Evolutionary conservation across 2,329 filamentous ascomycete genomes (phyloP).

Genomic region (Exophiala bonariae): DNA sequence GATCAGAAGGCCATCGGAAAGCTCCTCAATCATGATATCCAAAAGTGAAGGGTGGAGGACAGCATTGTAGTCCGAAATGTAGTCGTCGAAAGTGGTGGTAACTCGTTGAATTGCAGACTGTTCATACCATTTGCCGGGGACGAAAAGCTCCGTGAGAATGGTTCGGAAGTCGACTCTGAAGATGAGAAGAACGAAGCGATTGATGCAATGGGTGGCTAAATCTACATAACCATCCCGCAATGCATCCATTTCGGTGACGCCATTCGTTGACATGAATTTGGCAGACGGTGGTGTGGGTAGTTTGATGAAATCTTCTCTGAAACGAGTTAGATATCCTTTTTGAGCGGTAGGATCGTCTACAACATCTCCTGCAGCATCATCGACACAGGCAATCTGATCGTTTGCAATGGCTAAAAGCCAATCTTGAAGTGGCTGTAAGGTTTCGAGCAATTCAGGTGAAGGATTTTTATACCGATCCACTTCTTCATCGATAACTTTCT

Average conservation of each 20-base stretch:
- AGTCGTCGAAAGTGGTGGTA: conserved; percentile 92
- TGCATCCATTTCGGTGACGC: conserved; percentile 68
- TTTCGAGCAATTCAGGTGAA: conserved; percentile 56
- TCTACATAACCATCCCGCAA: conserved; percentile 93
- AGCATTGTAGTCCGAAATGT: conserved; percentile 80
- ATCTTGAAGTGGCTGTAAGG: conserved; percentile 73
- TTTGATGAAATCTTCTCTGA: conserved; percentile 78
- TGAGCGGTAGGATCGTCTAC: conserved; percentile 70
- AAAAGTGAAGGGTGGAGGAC: conserved; percentile 83
- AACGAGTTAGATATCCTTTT: conserved; percentile 80
- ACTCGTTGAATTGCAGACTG: conserved; percentile 89
- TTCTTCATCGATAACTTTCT: conserved; percentile 85
- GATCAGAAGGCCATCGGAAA: conserved; percentile 86
- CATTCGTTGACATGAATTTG: conserved; percentile 73
- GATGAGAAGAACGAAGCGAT: conserved; percentile 80
- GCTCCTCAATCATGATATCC: conserved; percentile 90
- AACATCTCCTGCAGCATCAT: conserved; percentile 74
- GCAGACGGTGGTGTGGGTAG: conserved; percentile 65
- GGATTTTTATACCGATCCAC: conserved; percentile 67
- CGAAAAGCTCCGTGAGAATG: conserved; percentile 89
- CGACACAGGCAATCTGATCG: conserved; percentile 97
- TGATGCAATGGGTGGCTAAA: conserved; percentile 88
- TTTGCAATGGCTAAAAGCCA: conserved; percentile 97
- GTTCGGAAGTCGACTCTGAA: conserved; percentile 85
- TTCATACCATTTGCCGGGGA: conserved; percentile 75